Conservation (phyloP, 129 eudicot genomes). For the Lactuca saligna region DNA sequence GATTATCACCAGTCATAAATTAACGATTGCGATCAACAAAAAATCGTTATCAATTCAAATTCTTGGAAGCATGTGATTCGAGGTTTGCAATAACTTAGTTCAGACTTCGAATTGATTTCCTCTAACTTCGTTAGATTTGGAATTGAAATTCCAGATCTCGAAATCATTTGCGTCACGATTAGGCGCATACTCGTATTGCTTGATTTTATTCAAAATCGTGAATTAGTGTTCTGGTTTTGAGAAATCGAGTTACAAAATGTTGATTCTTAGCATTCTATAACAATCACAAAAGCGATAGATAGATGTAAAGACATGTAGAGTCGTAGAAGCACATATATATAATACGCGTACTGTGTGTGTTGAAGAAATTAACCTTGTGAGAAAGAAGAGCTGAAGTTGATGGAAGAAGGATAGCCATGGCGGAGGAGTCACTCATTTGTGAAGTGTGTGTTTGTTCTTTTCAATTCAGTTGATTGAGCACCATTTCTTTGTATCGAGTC, state of each 20-base stretch:
- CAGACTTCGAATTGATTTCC: background rate
- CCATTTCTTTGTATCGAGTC: conserved; percentile 15
- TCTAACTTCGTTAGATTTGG: background rate
- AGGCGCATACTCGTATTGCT: background rate
- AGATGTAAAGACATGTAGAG: conserved; percentile 2
- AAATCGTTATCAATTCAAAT: background rate
- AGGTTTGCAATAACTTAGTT: background rate
- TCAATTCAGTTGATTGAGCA: conserved; percentile 2
- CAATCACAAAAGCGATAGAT: background rate
- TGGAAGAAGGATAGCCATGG: conserved; percentile 24
- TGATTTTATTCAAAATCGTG: background rate
- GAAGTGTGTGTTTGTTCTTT: conserved; percentile 10
- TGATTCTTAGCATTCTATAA: conserved; percentile 4
- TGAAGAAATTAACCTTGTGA: conserved; percentile 19
- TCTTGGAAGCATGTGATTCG: background rate
- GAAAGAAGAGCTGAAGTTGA: conserved; percentile 28
- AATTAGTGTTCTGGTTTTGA: background rate
- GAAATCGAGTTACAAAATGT: conserved; percentile 2
- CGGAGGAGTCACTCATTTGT: background rate
- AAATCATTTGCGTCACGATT: background rate
- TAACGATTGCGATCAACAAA: background rate
- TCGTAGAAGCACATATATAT: background rate
- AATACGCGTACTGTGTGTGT: background rate
- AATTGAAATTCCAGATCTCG: conserved; percentile 1
- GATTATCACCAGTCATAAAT: background rate